phyloP scores from a whole-genome alignment of 73 alveolate genomes.

The Paramecium octaurelia region DNA sequence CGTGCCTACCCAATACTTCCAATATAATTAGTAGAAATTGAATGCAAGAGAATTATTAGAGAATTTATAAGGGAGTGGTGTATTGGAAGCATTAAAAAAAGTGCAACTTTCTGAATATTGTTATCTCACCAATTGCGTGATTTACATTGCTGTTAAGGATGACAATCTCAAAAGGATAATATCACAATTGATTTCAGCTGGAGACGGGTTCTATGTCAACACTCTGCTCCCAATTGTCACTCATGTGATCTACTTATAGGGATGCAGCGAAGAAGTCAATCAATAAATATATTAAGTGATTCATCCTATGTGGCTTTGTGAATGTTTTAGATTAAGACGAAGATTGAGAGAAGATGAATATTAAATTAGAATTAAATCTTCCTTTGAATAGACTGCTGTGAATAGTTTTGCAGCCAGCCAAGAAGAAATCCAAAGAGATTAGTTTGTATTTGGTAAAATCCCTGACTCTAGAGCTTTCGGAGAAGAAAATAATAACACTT shows the following conservation, averaged over 20 bases:
- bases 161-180: background rate
- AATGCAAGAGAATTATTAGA: background rate
- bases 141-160: conserved; percentile 34
- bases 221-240: background rate
- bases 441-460: background rate
- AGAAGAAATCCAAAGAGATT: conserved; percentile 34
- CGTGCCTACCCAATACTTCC: background rate
- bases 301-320: conserved; percentile 29
- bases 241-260: background rate
- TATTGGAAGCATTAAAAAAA: background rate
- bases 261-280: background rate
- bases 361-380: background rate
- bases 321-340: background rate
- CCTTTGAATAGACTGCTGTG: background rate
- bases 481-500: background rate
- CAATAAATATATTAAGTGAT: background rate
- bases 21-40: background rate
- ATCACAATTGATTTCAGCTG: background rate
- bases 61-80: background rate
- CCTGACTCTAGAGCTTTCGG: background rate
- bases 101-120: background rate
- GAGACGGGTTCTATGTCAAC: conserved; percentile 21
- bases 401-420: background rate
- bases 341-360: conserved; percentile 26
- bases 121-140: background rate